A percentile compares a stretch with the other conserved stretches of the same genome.
Evolutionary conservation across 2,329 filamentous ascomycete genomes (phyloP).

Genomic region (Pseudogymnoascus sp.): DNA sequence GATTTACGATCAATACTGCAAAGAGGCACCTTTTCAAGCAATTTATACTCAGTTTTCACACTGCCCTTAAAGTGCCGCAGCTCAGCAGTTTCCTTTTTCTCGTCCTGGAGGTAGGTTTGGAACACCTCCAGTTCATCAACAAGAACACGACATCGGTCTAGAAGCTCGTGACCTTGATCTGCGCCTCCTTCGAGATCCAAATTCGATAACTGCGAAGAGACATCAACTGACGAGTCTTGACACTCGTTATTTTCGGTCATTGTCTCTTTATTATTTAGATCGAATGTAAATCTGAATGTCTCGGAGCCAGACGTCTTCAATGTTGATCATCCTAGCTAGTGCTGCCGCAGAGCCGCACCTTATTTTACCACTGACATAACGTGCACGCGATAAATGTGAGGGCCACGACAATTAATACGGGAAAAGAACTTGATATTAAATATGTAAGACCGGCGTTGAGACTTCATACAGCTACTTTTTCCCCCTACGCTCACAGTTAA

Average conservation of each 20-base stretch:
- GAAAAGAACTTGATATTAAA: not conserved
- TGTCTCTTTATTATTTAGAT: not conserved
- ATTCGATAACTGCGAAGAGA: not conserved
- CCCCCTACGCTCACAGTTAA: not conserved
- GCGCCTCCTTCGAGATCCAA: constrained; percentile 12
- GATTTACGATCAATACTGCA: not conserved
- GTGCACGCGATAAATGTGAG: not conserved
- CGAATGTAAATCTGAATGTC: not conserved
- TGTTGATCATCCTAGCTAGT: not conserved
- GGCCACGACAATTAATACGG: not conserved
- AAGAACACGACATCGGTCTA: constrained; percentile 28
- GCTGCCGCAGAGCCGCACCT: constrained; percentile 9
- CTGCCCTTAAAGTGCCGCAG: constrained; percentile 40
- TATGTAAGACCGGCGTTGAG: not conserved
- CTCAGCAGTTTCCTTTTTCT: constrained; percentile 39
- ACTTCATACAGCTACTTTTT: not conserved
- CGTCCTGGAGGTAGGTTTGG: constrained; percentile 32
- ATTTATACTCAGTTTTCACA: constrained; percentile 39
- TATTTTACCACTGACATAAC: not conserved
- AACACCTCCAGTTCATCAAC: constrained; percentile 38
- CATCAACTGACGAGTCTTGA: not conserved
- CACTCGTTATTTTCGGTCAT: not conserved
- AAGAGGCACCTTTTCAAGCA: constrained; percentile 35
- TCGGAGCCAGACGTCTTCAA: not conserved
- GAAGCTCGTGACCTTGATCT: constrained; percentile 21